Base-by-base conservation (phyloP, 164 flowering plant species). In the Macadamia integrifolia region DNA sequence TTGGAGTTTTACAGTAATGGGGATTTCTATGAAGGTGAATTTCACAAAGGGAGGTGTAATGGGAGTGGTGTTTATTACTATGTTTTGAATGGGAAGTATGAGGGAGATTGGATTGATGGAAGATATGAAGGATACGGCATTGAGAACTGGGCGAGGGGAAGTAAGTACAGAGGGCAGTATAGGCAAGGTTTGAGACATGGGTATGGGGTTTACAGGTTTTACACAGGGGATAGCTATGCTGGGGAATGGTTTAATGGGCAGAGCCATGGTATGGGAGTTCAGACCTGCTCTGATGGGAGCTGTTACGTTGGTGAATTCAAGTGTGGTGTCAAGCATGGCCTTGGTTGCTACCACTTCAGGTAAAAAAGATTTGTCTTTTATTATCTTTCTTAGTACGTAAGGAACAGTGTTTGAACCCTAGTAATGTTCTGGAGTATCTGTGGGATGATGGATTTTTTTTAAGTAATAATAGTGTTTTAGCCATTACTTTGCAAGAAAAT, bases 161-260 rank as follows among this genome's bases (percentile, higher is more conserved):
- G 97, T 62, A 72, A 84, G 49, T 92, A 94, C 42, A 71, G 80
- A 32, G 97, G 97, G 15, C 96, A 88, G 74, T 94, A 94, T 69
- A 62, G 91, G 68, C 81, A 80, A 31, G 98, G 97, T 0, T 62
- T 85, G 75, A 75, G 97, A 67, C 94, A 93, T 74, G 97, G 97
- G 0, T 81, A 68, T 65, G 98, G 98, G 28, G 88, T 86, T 69
- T 93, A 89, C 68, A 77, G 78, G 79, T 89, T 91, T 40, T 93
- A 79, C 44, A 88, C 96, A 1, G 98, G 94, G 3, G 98, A 93
- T 78, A 74, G 80, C 13, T 93, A 87, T 79, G 83, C 88, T 0
- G 98, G 98, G 1, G 88, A 92, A 60, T 94, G 98, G 97, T 82
- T 67, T 65, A 86, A 86, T 72, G 98, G 98, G 58, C 98, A 90